Base-by-base conservation (phyloP, 2,329 filamentous ascomycete species). In the Pleurostoma richardsiae region DNA sequence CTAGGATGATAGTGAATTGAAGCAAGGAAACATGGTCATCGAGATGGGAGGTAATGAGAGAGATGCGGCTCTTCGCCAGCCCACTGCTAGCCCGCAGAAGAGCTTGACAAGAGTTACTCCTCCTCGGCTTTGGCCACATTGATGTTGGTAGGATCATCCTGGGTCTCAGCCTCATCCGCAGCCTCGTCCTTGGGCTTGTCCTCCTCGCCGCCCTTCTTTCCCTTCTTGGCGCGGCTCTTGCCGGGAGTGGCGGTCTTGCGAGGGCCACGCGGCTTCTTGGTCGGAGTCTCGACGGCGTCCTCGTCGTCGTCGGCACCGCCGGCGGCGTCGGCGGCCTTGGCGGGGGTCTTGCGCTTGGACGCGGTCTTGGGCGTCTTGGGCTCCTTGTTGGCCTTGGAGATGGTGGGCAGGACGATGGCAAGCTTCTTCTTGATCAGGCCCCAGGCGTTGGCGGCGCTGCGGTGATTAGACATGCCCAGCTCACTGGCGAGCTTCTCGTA, bases 401-500 rank as follows among this genome's bases (percentile, higher is more conserved):
- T 47, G 29, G 10, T 39, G 44, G 50, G 26, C 4, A 4, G 5
- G 29, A 3, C 10, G 30, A 6, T 5, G 41, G 10, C 10, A 28
- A 29, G 47, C 41, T 52, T 52, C 45, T 47, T 52, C 43, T 48
- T 52, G 43, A 52, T 50, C 27, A 31, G n/a, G 11, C 38, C 28
- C 50, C 48, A 50, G n/a, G 48, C 48, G 26, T 52, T 52, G 39
- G 39, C 27, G 4, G 50, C 49, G 19, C 46, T 49, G 33, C 49
- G 49, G 10, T 38, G 45, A 43, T 52, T 50, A 29, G 26, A 26
- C 49, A 51, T 53, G 43, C 26, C 36, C 3, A 50, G 27, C 50
- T 88, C 78, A 68, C 83, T 83, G 50, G 81, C 83, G 40, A 89
- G 85, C 64, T 88, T 40, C 10, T 41, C 43, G 27, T 48, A 52